Conservation (phyloP, 805 yeast species). For the Yamadazyma paraphyllophila region DNA sequence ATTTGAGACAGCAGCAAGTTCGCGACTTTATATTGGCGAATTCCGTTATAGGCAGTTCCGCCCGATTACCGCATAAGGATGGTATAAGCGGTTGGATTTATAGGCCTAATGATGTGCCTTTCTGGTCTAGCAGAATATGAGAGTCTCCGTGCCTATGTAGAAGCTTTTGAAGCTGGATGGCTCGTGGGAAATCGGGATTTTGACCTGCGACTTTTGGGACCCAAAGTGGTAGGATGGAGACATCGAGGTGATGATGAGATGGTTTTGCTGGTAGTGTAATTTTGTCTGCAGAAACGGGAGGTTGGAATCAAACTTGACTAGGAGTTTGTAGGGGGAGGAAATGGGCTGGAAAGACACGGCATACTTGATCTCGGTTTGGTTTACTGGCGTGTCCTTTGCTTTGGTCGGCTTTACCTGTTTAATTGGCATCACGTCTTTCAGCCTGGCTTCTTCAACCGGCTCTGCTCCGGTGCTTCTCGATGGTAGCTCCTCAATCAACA, state of each 20-base stretch:
- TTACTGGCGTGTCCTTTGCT: constrained; percentile 4
- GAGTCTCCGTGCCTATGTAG: background rate
- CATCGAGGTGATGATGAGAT: constrained; percentile 3
- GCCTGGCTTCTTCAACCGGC: too few relatives aligned
- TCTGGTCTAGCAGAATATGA: constrained; percentile 9
- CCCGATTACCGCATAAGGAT: background rate
- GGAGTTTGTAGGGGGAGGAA: background rate
- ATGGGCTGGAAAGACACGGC: constrained; percentile 16
- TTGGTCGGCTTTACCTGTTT: background rate
- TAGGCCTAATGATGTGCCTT: too few relatives aligned
- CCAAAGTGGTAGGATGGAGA: constrained; percentile 1
- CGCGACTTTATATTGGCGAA: too few relatives aligned
- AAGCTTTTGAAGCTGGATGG: constrained; percentile 7
- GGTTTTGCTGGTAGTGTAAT: background rate
- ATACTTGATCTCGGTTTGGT: background rate
- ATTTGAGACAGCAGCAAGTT: background rate
- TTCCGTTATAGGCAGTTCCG: background rate
- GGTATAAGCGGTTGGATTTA: background rate
- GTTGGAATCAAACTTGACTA: constrained; percentile 9
- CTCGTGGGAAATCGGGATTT: constrained; percentile 1
- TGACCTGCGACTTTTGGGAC: background rate
- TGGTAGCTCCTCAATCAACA: too few relatives aligned
- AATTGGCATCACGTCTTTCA: too few relatives aligned
- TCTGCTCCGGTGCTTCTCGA: too few relatives aligned
- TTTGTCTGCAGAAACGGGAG: constrained; percentile 8